Percentiles rank a stretch among this genome's conserved stretches.
phyloP scores from a whole-genome alignment of 139 green algal species.

The Zygnema circumcarinatum region DNA sequence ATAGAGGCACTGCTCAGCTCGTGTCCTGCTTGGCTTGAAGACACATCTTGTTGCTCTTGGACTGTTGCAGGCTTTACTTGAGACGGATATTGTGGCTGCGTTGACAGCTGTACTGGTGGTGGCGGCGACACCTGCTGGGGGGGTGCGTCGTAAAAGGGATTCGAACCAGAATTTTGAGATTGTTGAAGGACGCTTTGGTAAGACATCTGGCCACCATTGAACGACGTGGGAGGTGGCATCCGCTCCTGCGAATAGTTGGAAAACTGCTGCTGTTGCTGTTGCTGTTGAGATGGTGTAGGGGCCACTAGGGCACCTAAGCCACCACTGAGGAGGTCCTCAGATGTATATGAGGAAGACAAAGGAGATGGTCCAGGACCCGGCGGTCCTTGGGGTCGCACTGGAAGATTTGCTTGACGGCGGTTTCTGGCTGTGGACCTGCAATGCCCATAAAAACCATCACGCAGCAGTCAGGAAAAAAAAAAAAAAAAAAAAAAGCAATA shows the following conservation, averaged over 20 bases:
- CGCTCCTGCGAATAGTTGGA: background rate
- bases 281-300: background rate
- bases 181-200: background rate
- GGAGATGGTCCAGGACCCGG: too few relatives aligned
- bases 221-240: background rate
- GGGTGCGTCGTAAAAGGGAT: background rate
- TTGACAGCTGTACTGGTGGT: background rate
- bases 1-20: too few relatives aligned
- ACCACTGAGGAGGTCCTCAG: background rate
- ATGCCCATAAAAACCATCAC: too few relatives aligned
- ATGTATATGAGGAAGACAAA: background rate
- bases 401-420: too few relatives aligned
- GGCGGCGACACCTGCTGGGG: background rate
- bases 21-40: too few relatives aligned
- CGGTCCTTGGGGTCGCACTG: too few relatives aligned
- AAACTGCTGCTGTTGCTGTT: conserved; percentile 3
- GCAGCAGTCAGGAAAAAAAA: too few relatives aligned
- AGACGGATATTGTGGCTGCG: background rate
- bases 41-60: background rate
- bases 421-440: too few relatives aligned
- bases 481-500: too few relatives aligned
- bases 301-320: background rate
- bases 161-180: too few relatives aligned
- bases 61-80: background rate
- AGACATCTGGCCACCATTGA: background rate